These are phyloP conservation scores for Triangularia setosa DNA, from an alignment of 2,329 filamentous ascomycete genomes.

Conservation along the genomic window DNA sequence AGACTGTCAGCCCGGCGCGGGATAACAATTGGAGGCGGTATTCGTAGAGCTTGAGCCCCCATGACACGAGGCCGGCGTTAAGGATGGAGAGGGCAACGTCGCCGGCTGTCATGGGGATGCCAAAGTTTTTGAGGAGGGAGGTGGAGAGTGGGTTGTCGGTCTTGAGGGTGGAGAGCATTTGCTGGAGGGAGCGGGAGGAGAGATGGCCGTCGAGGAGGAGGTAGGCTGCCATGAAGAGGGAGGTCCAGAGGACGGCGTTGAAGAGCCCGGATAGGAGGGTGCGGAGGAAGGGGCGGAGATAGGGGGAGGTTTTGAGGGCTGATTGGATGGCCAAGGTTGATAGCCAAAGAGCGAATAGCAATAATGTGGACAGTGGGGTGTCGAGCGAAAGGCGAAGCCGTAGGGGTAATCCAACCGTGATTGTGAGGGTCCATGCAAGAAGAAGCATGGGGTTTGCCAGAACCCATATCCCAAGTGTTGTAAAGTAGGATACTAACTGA, in stretches of 20 bases:
- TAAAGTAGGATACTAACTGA: not conserved
- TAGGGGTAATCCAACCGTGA: constrained; percentile 41
- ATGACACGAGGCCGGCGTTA: constrained; percentile 48
- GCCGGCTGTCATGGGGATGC: constrained; percentile 37
- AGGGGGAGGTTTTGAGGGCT: constrained; percentile 29
- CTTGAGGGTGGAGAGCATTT: constrained; percentile 28
- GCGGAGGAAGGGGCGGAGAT: constrained; percentile 22
- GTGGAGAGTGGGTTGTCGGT: constrained; percentile 31
- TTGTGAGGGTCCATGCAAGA: constrained; percentile 31
- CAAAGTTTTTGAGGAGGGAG: constrained; percentile 21
- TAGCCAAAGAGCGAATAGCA: constrained; percentile 49
- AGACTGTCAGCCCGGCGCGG: constrained; percentile 37
- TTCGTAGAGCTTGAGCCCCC: constrained; percentile 52
- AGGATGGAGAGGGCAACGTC: constrained; percentile 47
- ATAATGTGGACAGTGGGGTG: constrained; percentile 42
- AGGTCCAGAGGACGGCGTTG: constrained; percentile 48
- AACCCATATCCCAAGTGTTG: not conserved
- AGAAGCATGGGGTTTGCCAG: constrained; percentile 30
- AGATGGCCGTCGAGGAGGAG: constrained; percentile 35
- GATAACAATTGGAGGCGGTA: constrained; percentile 46
- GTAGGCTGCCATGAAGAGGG: constrained; percentile 43
- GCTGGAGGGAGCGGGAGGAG: constrained; percentile 18
- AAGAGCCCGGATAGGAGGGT: constrained; percentile 37
- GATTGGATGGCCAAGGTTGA: constrained; percentile 38
- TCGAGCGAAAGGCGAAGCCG: constrained; percentile 33